Conservation (phyloP, 2,329 filamentous ascomycete genomes). For the Penicillium sp. region DNA sequence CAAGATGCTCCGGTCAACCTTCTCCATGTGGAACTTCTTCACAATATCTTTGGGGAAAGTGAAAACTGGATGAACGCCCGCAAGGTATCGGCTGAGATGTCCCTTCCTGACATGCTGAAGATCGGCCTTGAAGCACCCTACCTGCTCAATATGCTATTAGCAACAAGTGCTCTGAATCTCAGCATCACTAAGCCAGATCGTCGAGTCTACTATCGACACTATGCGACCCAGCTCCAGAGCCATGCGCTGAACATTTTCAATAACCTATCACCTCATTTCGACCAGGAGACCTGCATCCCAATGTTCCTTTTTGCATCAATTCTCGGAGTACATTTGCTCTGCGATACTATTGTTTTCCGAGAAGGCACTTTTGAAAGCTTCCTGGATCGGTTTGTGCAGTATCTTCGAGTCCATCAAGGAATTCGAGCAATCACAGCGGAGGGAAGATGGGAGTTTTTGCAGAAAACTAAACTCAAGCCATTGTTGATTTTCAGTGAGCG, state of each 20-base stretch:
- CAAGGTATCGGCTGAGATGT: neutral
- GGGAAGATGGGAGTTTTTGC: slow-evolving; percentile 17
- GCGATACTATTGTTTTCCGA: slow-evolving; percentile 49
- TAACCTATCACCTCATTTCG: slow-evolving; percentile 6
- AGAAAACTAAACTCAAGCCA: slow-evolving; percentile 14
- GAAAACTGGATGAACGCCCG: neutral
- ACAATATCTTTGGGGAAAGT: slow-evolving; percentile 26
- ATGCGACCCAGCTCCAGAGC: slow-evolving; percentile 41
- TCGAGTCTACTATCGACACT: slow-evolving; percentile 28
- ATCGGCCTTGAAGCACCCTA: slow-evolving; percentile 38
- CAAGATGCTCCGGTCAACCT: slow-evolving; percentile 28
- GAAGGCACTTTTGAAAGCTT: slow-evolving; percentile 40
- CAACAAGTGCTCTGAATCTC: slow-evolving; percentile 49
- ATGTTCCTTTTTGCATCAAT: slow-evolving; percentile 25
- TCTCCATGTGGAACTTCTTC: slow-evolving; percentile 32
- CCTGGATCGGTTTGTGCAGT: slow-evolving; percentile 29
- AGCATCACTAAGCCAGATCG: slow-evolving; percentile 41
- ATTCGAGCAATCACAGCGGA: slow-evolving; percentile 20
- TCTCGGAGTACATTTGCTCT: slow-evolving; percentile 46
- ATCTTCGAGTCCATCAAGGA: slow-evolving; percentile 30
- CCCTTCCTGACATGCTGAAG: slow-evolving; percentile 6
- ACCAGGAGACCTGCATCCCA: slow-evolving; percentile 18
- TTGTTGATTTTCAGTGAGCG: neutral
- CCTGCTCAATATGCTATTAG: slow-evolving; percentile 52
- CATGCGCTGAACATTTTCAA: slow-evolving; percentile 24